A percentile compares a stretch with the other conserved stretches of the same genome.
Evolutionary conservation across 129 eudicot species (phyloP).

Genomic region (Pseudognaphalium luteoalbum): DNA sequence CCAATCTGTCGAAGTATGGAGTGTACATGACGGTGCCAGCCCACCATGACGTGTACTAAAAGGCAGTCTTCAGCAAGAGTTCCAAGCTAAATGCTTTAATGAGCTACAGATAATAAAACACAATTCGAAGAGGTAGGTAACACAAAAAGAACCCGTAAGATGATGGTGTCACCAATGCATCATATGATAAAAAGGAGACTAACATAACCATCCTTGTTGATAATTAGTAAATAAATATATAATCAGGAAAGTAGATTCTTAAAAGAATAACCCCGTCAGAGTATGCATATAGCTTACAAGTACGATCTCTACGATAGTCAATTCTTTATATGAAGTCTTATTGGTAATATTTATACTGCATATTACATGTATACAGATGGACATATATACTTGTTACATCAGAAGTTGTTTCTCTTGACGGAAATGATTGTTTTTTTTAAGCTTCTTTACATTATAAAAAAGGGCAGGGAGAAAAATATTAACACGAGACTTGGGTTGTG

Average conservation of each 20-base stretch:
- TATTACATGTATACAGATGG: not conserved
- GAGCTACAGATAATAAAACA: conserved; percentile 9
- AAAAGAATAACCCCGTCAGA: not conserved
- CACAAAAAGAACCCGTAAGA: not conserved
- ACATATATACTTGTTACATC: not conserved
- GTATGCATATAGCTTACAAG: not conserved
- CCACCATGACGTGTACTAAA: conserved; percentile 55
- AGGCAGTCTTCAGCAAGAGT: conserved; percentile 21
- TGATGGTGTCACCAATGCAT: not conserved
- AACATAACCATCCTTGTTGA: conserved; percentile 11
- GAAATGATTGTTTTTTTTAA: not conserved
- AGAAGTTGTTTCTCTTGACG: not conserved
- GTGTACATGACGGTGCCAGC: conserved; percentile 75
- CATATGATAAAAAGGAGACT: conserved; percentile 9
- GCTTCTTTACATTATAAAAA: not conserved
- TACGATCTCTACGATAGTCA: not conserved
- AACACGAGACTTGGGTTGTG: not conserved
- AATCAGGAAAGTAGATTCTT: not conserved
- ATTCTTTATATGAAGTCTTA: not conserved
- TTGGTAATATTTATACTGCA: not conserved
- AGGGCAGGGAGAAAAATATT: not conserved
- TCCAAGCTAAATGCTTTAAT: conserved; percentile 18
- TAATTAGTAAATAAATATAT: not conserved
- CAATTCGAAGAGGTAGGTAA: not conserved
- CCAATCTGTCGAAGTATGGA: conserved; percentile 61